These are phyloP conservation scores for Asterophora lycoperdoides DNA, from an alignment of 768 basidiomycete species.

Conservation along the genomic window DNA sequence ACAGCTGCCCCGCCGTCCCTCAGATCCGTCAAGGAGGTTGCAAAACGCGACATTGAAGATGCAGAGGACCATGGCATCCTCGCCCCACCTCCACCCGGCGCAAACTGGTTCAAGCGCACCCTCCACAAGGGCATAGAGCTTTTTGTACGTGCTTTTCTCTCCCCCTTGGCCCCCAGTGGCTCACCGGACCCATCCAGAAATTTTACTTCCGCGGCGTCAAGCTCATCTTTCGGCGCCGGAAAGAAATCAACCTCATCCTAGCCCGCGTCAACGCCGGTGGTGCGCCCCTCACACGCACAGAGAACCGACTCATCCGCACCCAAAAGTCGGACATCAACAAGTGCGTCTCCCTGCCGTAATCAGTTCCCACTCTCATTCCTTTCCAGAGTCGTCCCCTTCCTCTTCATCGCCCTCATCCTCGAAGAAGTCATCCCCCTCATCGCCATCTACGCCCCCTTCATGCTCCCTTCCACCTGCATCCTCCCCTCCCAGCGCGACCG, in stretches of 20 bases:
- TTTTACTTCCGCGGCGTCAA: slow-evolving; percentile 80
- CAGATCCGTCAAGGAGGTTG: slow-evolving; percentile 41
- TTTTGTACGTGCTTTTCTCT: slow-evolving; percentile 28
- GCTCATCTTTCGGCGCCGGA: slow-evolving; percentile 60
- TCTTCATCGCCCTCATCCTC: slow-evolving; percentile 65
- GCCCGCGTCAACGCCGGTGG: slow-evolving; percentile 59
- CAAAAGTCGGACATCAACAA: slow-evolving; percentile 68
- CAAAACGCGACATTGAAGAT: slow-evolving; percentile 58
- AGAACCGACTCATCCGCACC: slow-evolving; percentile 63
- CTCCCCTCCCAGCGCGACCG: slow-evolving; percentile 72
- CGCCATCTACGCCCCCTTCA: slow-evolving; percentile 78
- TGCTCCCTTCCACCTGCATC: slow-evolving; percentile 84
- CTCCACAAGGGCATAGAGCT: slow-evolving; percentile 47
- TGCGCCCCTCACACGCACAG: slow-evolving; percentile 57
- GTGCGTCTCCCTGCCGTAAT: slow-evolving; percentile 30
- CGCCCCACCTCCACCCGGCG: slow-evolving; percentile 57
- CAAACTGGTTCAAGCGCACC: slow-evolving; percentile 49
- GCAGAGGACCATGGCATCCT: slow-evolving; percentile 69
- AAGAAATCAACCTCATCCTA: slow-evolving; percentile 49
- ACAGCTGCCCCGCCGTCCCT: slow-evolving; percentile 20
- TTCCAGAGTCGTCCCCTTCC: slow-evolving; percentile 70
- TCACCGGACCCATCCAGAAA: slow-evolving; percentile 45
- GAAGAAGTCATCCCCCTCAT: slow-evolving; percentile 84
- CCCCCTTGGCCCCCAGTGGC: slow-evolving; percentile 2
- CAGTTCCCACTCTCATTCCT: slow-evolving; percentile 12